Evolutionary conservation across 768 basidiomycete genomes (phyloP).

Genomic region (Solioccasus polychromus): DNA sequence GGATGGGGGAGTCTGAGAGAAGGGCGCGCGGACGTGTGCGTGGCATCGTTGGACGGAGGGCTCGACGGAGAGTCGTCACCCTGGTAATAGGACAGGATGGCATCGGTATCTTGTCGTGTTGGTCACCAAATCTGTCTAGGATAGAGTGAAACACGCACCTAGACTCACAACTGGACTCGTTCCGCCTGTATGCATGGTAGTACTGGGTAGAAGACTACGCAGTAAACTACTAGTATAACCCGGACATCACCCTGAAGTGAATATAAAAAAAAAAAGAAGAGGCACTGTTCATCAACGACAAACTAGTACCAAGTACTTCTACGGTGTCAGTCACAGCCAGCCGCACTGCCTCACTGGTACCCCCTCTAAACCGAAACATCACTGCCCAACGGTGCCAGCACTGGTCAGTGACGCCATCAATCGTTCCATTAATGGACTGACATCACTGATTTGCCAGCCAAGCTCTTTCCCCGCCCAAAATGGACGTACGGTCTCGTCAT

Average conservation of each 20-base stretch:
- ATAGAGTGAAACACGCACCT: constrained; percentile 15
- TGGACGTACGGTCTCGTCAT: constrained; percentile 61
- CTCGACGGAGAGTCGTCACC: background rate
- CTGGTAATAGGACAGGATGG: constrained; percentile 55
- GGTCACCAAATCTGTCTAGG: background rate
- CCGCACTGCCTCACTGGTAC: constrained; percentile 23
- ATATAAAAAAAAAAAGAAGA: too few relatives aligned
- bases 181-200: background rate
- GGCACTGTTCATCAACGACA: constrained; percentile 9
- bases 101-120: constrained; percentile 37
- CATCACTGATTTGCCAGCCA: constrained; percentile 58
- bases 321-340: constrained; percentile 18
- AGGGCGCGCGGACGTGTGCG: constrained; percentile 19
- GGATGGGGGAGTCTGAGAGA: constrained; percentile 1
- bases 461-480: constrained; percentile 87
- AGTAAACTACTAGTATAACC: too few relatives aligned
- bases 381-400: background rate
- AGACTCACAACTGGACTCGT: constrained; percentile 3
- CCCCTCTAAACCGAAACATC: background rate
- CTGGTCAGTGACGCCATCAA: background rate
- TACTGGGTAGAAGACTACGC: constrained; percentile 5
- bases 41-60: constrained; percentile 47
- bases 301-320: constrained; percentile 1
- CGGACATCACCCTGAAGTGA: too few relatives aligned
- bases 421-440: constrained; percentile 5